Evolutionary conservation across 2,329 filamentous ascomycete species (phyloP), one percentile per base, ranked within the genome.

Genomic region (Diaporthe nobilis): DNA sequence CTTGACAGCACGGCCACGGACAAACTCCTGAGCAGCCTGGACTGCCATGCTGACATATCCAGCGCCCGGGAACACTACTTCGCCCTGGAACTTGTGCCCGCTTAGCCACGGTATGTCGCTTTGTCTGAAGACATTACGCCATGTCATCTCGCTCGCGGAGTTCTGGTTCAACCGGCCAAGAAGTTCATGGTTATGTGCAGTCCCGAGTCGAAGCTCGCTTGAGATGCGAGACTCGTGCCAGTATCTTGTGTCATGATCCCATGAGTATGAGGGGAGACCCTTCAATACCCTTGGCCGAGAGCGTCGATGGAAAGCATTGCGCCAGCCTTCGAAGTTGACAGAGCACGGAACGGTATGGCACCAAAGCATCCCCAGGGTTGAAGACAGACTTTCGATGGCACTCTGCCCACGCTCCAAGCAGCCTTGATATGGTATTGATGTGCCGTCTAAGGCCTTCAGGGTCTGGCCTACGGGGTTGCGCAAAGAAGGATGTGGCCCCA

Each of bases 1-100:
- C 12, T 72, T 44, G 20, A 76, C 60, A 9, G 74, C 42, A 22
- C 53, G 25, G 25, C 28, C 51, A 7, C 58, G 74, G 15, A 71
- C 70, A 0, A 77, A n/a, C 49, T 83, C 78, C 20, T 75, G 77
- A n/a, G 82, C 82, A 4, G 87, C 87, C 74, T 89, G 87, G 0
- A 86, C 79, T 0, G 84, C 86, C 80, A 88, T 86, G 25, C 82
- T 80, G 1, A 87, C 72, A 77, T 87, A 88, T 0, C 82, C 86
- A 0, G 87, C 84, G 1, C 79, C 85, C 0, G 88, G 88, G 70
- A 88, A 87, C 8, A 90, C 80, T 17, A 83, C 80, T 57, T 86
- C 79, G 4, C 81, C 80, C 39, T 85, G 81, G 63, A 81, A 72
- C 31, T 77, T 75, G 70, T 88, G 86, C 51, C 85, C 82, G 7